A percentile compares a stretch with the other conserved stretches of the same genome.
Evolutionary conservation across 306 rosid species (phyloP).

Genomic region (Inga oerstediana): DNA sequence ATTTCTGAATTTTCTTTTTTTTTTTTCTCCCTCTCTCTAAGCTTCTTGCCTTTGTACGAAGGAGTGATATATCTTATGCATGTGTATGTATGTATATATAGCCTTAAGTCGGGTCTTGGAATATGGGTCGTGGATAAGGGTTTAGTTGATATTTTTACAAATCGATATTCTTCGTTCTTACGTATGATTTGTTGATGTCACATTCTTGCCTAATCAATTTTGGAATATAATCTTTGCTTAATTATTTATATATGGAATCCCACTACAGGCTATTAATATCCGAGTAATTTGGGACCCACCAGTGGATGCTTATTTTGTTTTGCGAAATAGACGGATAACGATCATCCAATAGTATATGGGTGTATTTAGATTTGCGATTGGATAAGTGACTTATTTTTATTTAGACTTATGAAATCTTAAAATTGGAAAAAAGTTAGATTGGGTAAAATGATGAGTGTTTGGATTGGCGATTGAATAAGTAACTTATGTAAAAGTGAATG

Average conservation of each 20-base stretch:
- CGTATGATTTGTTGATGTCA: not conserved
- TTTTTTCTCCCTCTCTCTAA: not conserved
- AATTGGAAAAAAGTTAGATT: too few relatives aligned
- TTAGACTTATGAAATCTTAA: too few relatives aligned
- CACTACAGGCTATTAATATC: not conserved
- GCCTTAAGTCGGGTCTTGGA: not conserved
- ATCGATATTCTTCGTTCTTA: not conserved
- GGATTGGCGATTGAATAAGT: too few relatives aligned
- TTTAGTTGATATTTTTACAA: not conserved
- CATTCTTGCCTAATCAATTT: not conserved
- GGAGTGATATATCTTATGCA: not conserved
- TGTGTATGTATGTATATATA: not conserved
- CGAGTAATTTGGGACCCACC: not conserved
- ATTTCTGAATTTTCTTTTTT: not conserved
- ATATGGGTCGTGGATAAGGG: not conserved
- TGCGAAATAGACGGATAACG: too few relatives aligned
- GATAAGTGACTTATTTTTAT: too few relatives aligned
- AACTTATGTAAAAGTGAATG: too few relatives aligned
- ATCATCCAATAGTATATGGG: too few relatives aligned
- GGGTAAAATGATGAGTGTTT: too few relatives aligned
- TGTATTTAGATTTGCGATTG: too few relatives aligned
- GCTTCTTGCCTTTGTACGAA: not conserved
- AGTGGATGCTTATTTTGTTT: not conserved
- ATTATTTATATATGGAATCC: not conserved
- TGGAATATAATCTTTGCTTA: not conserved